A percentile compares a stretch with the other conserved stretches of the same genome.
Evolutionary conservation across 306 rosid genomes (phyloP).

Genomic region (Cicer judaicum): DNA sequence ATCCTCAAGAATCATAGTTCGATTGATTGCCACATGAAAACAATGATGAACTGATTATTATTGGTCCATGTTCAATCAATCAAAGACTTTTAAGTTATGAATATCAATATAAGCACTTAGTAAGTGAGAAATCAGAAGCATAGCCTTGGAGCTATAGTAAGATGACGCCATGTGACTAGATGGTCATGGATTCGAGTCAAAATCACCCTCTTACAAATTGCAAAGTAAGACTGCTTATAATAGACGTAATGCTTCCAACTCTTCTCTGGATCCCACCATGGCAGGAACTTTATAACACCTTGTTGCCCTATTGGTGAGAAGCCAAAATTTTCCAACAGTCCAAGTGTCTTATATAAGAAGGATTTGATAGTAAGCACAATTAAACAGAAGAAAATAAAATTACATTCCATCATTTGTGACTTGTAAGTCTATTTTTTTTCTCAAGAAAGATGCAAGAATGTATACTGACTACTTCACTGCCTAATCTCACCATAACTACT

Average conservation of each 20-base stretch:
- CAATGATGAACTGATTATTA: not conserved
- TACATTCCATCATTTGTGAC: conserved; percentile 24
- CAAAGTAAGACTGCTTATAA: not conserved
- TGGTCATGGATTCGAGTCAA: not conserved
- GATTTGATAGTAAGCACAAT: conserved; percentile 7
- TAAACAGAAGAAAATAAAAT: conserved; percentile 22
- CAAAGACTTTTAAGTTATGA: not conserved
- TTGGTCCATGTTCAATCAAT: not conserved
- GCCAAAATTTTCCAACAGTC: conserved; percentile 21
- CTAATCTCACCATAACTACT: conserved; percentile 19
- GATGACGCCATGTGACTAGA: not conserved
- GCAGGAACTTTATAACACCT: not conserved
- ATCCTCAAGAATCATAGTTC: not conserved
- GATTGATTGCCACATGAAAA: not conserved
- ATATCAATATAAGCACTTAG: not conserved
- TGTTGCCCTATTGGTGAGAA: not conserved
- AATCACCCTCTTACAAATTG: conserved; percentile 10
- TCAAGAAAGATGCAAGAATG: conserved; percentile 18
- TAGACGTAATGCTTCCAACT: not conserved
- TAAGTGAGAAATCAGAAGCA: not conserved
- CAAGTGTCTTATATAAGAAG: not conserved
- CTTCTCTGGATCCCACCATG: not conserved
- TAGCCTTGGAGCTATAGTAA: not conserved
- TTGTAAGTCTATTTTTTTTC: not conserved
- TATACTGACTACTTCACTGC: conserved; percentile 19